These are phyloP conservation scores for Polyporus tsugae DNA, from an alignment of 1,284 basidiomycete genomes.

Conservation along the genomic window DNA sequence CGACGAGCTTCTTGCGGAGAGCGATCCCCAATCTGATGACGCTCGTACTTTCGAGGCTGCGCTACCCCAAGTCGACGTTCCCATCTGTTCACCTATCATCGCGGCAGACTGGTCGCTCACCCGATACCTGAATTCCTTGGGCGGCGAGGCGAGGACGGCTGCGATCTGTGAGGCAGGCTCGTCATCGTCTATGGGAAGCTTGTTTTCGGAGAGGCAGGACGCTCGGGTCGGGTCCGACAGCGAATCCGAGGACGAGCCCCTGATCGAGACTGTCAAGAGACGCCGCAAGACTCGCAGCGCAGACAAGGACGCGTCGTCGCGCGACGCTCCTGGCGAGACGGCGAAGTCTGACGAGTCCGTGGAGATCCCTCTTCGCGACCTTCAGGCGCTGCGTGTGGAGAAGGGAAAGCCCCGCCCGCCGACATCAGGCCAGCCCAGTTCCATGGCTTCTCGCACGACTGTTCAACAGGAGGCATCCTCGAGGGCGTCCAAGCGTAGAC, in stretches of 20 bases:
- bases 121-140: not conserved
- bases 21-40: not conserved
- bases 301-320: not conserved
- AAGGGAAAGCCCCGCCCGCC: not conserved
- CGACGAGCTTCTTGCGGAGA: not conserved
- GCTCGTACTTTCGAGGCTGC: not conserved
- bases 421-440: too few species aligned
- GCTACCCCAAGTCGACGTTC: not conserved
- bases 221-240: not conserved
- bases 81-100: not conserved
- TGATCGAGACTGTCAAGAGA: not conserved
- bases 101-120: not conserved
- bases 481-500: not conserved
- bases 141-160: not conserved
- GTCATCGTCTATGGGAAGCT: not conserved
- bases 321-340: not conserved
- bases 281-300: not conserved
- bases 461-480: not conserved
- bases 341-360: not conserved
- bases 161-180: too few species aligned
- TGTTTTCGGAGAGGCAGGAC: not conserved
- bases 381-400: not conserved
- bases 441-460: not conserved
- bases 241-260: slow-evolving; percentile 2
- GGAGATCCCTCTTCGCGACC: not conserved